Conservation (phyloP, 2,329 filamentous ascomycete species). For the Aspergillus spinulosporus region DNA sequence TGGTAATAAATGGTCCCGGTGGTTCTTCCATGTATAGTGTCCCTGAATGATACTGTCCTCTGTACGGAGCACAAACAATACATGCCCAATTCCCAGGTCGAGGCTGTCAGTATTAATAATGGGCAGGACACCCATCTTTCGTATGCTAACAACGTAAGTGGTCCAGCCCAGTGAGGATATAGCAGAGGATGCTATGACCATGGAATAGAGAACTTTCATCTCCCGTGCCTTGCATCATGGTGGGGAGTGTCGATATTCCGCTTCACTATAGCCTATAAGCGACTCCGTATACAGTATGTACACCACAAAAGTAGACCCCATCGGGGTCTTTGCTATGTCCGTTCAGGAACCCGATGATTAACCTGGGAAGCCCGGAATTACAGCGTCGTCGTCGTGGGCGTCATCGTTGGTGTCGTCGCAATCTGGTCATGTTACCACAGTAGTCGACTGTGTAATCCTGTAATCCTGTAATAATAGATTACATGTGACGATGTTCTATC, state of each 20-base stretch:
- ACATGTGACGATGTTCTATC: slow-evolving; percentile 9
- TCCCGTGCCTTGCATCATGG: slow-evolving; percentile 10
- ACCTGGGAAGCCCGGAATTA: neutral
- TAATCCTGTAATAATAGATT: neutral
- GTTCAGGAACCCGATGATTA: neutral
- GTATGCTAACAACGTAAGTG: neutral
- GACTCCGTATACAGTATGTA: neutral
- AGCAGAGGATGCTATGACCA: slow-evolving; percentile 4
- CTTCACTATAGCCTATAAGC: neutral
- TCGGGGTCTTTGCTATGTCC: neutral
- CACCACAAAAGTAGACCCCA: neutral
- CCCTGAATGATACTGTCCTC: neutral
- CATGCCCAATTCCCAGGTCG: neutral
- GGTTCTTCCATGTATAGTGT: no score
- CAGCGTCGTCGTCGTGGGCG: no score
- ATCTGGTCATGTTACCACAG: neutral
- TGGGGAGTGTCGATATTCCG: slow-evolving; percentile 2
- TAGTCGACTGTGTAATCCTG: neutral
- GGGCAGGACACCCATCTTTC: no score
- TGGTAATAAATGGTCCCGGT: neutral
- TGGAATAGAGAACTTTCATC: slow-evolving; percentile 6
- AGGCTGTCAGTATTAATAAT: neutral
- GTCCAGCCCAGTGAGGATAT: neutral
- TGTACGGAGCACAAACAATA: neutral
- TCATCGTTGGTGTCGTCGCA: neutral